phyloP scores from a whole-genome alignment of 371 early-diverging fungal species.

The Lichtheimia ramosa region DNA sequence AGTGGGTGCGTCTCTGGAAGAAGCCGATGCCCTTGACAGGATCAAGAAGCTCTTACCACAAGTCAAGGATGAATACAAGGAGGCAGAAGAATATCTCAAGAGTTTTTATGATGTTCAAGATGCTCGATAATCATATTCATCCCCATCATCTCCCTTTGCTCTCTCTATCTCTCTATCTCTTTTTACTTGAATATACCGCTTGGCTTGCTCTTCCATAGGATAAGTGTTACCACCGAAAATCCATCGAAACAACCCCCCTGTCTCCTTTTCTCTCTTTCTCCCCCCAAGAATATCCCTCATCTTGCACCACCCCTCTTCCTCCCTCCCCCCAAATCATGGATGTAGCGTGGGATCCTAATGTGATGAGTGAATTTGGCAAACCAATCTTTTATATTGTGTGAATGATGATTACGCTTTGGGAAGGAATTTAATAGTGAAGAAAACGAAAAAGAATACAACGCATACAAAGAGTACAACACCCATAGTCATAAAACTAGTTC shows the following conservation, averaged over 20 bases:
- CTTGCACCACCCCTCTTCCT: not conserved
- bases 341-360: not conserved
- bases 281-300: not conserved
- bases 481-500: slow-evolving; percentile 71
- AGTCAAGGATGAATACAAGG: slow-evolving; percentile 71
- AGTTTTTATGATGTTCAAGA: slow-evolving; percentile 66
- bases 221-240: too few species aligned
- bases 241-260: too few species aligned
- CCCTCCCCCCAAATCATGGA: not conserved
- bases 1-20: slow-evolving; percentile 52
- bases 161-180: not conserved
- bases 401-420: slow-evolving; percentile 49
- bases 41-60: slow-evolving; percentile 58
- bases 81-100: slow-evolving; percentile 74
- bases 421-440: slow-evolving; percentile 67
- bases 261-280: not conserved
- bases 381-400: too few species aligned
- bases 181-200: too few species aligned
- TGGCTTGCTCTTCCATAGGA: too few species aligned
- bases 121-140: slow-evolving; percentile 31
- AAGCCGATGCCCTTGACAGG: slow-evolving; percentile 63
- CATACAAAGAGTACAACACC: slow-evolving; percentile 62
- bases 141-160: too few species aligned
- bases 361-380: not conserved
- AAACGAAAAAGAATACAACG: slow-evolving; percentile 66